Evolutionary conservation across 164 flowering plant species (phyloP), one percentile per base, ranked within the genome.

Genomic region (Vitis amurensis): DNA sequence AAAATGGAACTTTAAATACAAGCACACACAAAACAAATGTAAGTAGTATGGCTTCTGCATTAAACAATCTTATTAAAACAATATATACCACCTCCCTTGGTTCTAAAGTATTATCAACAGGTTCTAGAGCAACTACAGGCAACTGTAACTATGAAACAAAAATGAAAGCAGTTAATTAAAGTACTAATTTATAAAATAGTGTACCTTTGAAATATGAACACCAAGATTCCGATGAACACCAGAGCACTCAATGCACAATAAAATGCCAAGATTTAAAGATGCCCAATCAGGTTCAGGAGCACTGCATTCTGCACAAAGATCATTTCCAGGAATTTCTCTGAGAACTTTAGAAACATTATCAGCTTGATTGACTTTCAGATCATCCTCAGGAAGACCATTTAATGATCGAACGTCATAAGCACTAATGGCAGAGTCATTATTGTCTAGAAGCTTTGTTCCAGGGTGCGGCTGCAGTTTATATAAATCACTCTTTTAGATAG

Each of bases 191-290:
- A 13, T 50, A 62, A n/a, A 15, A 10, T 44, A 53, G 7, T 31
- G 69, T 65, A 91, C 99, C 97, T 94, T 94, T 73, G 99, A 92
- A 76, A 91, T 77, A 80, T 94, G 99, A 77, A 94, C 99, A 59
- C 98, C 99, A 79, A 92, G 97, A 81, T 92, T 94, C 47, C 99
- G 88, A 71, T 94, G 99, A 72, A 85, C 92, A 55, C 99, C 97
- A 73, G 99, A 94, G 85, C 99, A 94, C 71, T 91, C 93, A 64
- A 94, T 92, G 81, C 99, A 94, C 52, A 94, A 59, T 63, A 92
- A 78, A 68, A 91, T 77, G 30, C 98, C 99, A 76, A 94, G 91
- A 81, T 94, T 94, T 61, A 94, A 80, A 63, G 99, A 94, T 19
- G 99, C 97, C 98, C 99, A 94, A 61, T 92, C 97, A 59, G 99